These are phyloP conservation scores for Pseudogymnoascus sp. DNA, from an alignment of 2,329 filamentous ascomycete genomes.

Conservation along the genomic window DNA sequence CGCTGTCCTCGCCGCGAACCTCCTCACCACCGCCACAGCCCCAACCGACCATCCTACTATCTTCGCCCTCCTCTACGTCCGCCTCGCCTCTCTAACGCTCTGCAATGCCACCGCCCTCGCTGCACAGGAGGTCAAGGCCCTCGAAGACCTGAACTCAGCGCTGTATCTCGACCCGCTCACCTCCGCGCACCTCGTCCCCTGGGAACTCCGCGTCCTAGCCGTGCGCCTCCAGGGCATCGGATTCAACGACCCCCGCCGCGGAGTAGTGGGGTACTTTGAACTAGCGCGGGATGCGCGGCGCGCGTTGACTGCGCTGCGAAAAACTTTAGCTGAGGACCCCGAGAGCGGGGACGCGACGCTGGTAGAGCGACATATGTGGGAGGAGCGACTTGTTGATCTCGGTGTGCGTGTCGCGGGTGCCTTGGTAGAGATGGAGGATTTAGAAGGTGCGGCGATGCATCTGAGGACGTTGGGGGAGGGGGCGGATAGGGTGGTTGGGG, in stretches of 20 bases:
- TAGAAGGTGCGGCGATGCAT: constrained; percentile 69
- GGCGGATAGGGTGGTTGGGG: constrained; percentile 34
- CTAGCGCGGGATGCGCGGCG: constrained; percentile 68
- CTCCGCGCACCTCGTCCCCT: constrained; percentile 65
- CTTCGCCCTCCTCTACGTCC: constrained; percentile 69
- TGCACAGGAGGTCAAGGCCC: constrained; percentile 54
- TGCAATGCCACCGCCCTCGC: constrained; percentile 64
- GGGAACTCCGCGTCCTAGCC: constrained; percentile 74
- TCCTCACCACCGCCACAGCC: constrained; percentile 43
- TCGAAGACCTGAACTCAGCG: constrained; percentile 51
- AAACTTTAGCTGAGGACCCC: constrained; percentile 15
- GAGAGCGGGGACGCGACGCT: constrained; percentile 36
- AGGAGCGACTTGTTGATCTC: constrained; percentile 61
- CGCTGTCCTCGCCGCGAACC: constrained; percentile 57
- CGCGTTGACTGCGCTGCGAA: constrained; percentile 42
- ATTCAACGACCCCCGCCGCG: constrained; percentile 73
- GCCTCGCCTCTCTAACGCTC: constrained; percentile 73
- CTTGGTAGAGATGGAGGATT: constrained; percentile 78
- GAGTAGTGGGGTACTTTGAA: constrained; percentile 86
- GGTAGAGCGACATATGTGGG: constrained; percentile 57
- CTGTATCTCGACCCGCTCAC: constrained; percentile 46
- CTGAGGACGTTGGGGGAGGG: constrained; percentile 47
- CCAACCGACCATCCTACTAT: constrained; percentile 56
- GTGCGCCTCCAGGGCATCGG: constrained; percentile 79
- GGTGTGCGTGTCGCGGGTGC: constrained; percentile 59